phyloP scores from a whole-genome alignment of 306 rosid species.

The Begonia loranthoides region DNA sequence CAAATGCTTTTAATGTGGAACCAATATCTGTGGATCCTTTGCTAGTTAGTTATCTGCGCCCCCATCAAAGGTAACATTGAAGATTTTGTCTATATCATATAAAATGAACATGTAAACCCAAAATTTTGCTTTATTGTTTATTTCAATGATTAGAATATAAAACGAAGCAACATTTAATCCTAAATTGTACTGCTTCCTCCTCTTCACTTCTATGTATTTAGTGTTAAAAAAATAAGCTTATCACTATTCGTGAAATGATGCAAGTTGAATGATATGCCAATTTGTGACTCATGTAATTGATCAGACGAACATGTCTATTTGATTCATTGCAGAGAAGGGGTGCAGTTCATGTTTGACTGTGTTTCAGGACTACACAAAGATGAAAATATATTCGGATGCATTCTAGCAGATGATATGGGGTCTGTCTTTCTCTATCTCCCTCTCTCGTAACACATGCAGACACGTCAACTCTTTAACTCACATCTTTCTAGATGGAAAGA shows the following conservation, averaged over 20 bases:
- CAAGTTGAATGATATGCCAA: too few species aligned
- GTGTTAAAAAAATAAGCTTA: too few species aligned
- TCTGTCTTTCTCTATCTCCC: constrained; percentile 15
- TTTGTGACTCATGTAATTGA: constrained; percentile 5
- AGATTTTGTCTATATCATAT: not conserved
- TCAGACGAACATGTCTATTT: constrained; percentile 4
- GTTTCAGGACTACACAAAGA: constrained; percentile 49
- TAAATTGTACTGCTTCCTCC: too few species aligned
- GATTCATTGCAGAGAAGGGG: constrained; percentile 74
- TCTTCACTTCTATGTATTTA: too few species aligned
- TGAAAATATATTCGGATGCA: constrained; percentile 68
- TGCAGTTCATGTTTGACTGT: constrained; percentile 95
- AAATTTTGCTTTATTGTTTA: too few species aligned
- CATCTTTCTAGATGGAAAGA: constrained; percentile 1
- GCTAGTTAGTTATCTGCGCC: constrained; percentile 84
- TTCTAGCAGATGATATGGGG: constrained; percentile 99
- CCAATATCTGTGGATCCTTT: constrained; percentile 56
- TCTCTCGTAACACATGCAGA: not conserved
- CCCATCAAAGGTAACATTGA: constrained; percentile 64
- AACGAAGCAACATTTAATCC: too few species aligned
- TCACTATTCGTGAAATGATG: too few species aligned
- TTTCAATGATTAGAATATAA: too few species aligned
- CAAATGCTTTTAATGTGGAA: constrained; percentile 19
- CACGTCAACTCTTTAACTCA: not conserved
- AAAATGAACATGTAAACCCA: too few species aligned